Evolutionary conservation across 805 yeast genomes (phyloP).

Genomic region (Saturnispora silvae): DNA sequence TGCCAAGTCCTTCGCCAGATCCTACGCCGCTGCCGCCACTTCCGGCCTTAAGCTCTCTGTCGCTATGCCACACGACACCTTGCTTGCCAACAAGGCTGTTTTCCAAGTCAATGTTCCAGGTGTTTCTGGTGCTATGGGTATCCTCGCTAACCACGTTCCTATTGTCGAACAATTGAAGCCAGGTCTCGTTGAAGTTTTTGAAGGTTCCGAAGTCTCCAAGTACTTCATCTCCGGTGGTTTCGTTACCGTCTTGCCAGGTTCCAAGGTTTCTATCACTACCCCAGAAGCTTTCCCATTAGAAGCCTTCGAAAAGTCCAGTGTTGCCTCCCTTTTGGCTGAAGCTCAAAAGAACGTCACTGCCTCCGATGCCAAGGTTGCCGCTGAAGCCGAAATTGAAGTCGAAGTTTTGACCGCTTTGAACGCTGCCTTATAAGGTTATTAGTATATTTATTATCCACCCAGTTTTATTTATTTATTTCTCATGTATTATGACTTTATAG

Average conservation of each 20-base stretch:
- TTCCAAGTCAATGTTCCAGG: constrained; percentile 93
- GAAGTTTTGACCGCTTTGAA: constrained; percentile 94
- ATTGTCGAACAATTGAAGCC: constrained; percentile 92
- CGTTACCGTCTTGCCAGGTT: constrained; percentile 92
- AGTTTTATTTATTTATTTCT: background rate
- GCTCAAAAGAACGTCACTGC: constrained; percentile 87
- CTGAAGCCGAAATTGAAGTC: constrained; percentile 90
- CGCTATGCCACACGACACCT: constrained; percentile 74
- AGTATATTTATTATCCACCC: background rate
- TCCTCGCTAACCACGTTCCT: constrained; percentile 96
- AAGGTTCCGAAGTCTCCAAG: constrained; percentile 61
- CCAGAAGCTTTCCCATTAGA: constrained; percentile 92
- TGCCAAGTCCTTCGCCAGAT: constrained; percentile 45
- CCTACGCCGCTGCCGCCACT: constrained; percentile 86
- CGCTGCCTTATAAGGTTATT: constrained; percentile 37
- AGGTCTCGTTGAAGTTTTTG: constrained; percentile 88
- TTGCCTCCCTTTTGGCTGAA: constrained; percentile 75
- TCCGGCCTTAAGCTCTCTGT: constrained; percentile 79
- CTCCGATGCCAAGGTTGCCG: constrained; percentile 78
- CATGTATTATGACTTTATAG: no score
- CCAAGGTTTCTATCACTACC: constrained; percentile 81
- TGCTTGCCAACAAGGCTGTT: constrained; percentile 26
- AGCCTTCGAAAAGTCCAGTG: constrained; percentile 69
- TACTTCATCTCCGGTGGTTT: constrained; percentile 94
- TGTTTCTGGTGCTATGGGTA: constrained; percentile 91